Base-by-base conservation (phyloP, 805 yeast species). In the Blastobotrys terrestris region DNA sequence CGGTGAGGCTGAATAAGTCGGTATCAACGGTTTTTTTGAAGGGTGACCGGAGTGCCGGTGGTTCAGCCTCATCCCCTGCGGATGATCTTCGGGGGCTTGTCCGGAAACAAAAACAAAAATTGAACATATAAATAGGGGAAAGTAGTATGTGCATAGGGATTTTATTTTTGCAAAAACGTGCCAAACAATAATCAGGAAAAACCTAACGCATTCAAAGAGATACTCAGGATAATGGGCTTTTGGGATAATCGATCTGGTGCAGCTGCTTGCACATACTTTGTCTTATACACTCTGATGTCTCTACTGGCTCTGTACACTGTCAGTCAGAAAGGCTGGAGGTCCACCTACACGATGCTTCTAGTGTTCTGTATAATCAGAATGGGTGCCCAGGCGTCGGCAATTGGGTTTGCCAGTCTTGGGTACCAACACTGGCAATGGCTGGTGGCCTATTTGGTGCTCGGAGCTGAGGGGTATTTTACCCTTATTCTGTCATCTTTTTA, bases 391-490 rank as follows among this genome's bases (percentile, higher is more conserved):
- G 44, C 51, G 14, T 39, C 47, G 22, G 58, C 53, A 4, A 45
- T 57, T 16, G 60, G 44, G 2, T 53, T 55, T 42, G 22, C 55
- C 3, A 39, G 44, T 14, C 39, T 41, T 8, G 53, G 55, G 13
- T 50, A 45, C 39, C 21, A 18, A 13, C 31, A 45, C 39, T 14
- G 39, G 19, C 46, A 45, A 11, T 55, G 58, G 58, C 55, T 57
- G 31, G 41, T 57, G 11, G 60, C 60, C 3, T 57, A 55, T 44
- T 45, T 57, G 44, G 51, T 57, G 21, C 50, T 57, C 40, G 58
- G 58, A 13, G 58, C 58, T 13, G 60, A 57, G 44, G 60, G 60
- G 4, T 57, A 57, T 26, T 55, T 57, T 44, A 48, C 54, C 13
- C 44, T 56, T 11, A 53, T 56, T 11, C 49, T 56, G 42, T 26